Evolutionary conservation across 1,284 basidiomycete genomes (phyloP).

Genomic region (Lignosus rhinocerotis): DNA sequence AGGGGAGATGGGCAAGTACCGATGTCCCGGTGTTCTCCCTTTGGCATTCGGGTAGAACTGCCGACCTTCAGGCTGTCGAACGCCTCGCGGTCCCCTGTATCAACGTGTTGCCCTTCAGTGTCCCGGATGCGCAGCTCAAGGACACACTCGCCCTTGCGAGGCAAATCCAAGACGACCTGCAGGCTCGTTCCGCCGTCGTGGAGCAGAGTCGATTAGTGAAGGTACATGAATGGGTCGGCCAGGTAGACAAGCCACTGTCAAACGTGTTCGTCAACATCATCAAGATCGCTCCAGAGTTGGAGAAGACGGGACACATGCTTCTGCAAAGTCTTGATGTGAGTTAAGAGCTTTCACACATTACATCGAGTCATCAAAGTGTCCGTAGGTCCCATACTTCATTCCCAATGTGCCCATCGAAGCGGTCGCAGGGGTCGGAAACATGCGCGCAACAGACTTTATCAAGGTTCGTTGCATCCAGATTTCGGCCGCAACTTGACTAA

Average conservation of each 20-base stretch:
- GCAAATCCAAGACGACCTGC: constrained; percentile 39
- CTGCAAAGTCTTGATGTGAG: constrained; percentile 18
- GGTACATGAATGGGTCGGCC: constrained; percentile 39
- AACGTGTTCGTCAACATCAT: constrained; percentile 52
- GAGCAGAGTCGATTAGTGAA: constrained; percentile 44
- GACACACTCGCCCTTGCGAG: constrained; percentile 33
- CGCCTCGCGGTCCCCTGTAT: constrained; percentile 46
- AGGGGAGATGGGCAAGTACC: constrained; percentile 36
- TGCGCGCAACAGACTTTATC: constrained; percentile 21
- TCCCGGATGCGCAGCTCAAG: constrained; percentile 26
- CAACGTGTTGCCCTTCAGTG: constrained; percentile 47
- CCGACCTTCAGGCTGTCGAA: constrained; percentile 36
- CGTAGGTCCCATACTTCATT: constrained; percentile 23
- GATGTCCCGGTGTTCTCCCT: constrained; percentile 43
- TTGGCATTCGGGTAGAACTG: constrained; percentile 48
- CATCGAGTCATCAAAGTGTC: neutral
- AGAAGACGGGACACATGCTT: constrained; percentile 1
- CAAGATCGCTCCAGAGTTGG: constrained; percentile 32
- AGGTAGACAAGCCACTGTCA: constrained; percentile 36
- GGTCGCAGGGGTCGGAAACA: neutral
- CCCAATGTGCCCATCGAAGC: constrained; percentile 14
- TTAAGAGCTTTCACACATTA: neutral
- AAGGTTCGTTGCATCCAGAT: constrained; percentile 7
- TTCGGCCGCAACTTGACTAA: neutral
- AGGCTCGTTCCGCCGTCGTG: constrained; percentile 39